Base-by-base conservation (phyloP, 2,329 filamentous ascomycete genomes). In the Tothia fuscella region DNA sequence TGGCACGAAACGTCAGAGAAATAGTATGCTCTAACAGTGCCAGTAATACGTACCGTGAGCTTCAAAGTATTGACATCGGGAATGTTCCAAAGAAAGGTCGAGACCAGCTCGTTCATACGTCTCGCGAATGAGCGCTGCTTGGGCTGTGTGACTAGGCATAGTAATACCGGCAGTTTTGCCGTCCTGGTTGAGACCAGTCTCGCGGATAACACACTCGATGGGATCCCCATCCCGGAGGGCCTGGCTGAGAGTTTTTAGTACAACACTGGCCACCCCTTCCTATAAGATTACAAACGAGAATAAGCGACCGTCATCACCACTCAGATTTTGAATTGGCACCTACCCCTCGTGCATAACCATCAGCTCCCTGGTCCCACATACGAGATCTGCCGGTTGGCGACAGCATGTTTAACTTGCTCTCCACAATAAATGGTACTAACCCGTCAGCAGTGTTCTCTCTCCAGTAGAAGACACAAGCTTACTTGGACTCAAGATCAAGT, bases 201-300 rank as follows among this genome's bases (percentile, higher is more conserved):
- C 58, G 0, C 55, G 51, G 13, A 64, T 53, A 5, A 63, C 49
- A 31, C 58, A 58, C 25, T 66, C 58, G 21, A 72, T 64, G 3
- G 58, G 49, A 45, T 71, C 67, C 1, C 62, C 62, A 48, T 69
- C 63, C 0, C 44, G 53, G 3, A 77, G 42, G 0, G 75, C 75
- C 1, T 61, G 52, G 4, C 51, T 55, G 1, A 77, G 50, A 1
- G 52, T 57, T 51, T 78, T 78, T 0, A 79, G 47, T 0, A 76
- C 53, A 0, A 78, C 47, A 0, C 59, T 56, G 1, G 64, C 64
- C 9, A 73, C 53, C 0, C 71, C 72, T 39, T 78, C 74, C 31
- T 33, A 17, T 17, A 33, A n/a, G 21, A 33, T 10, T 33, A 17
- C 17, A n/a, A n/a, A n/a, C n/a, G n/a, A n/a, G n/a, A n/a, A n/a